Evolutionary conservation across 2,329 filamentous ascomycete species (phyloP).

Genomic region (Botrytis galanthina): DNA sequence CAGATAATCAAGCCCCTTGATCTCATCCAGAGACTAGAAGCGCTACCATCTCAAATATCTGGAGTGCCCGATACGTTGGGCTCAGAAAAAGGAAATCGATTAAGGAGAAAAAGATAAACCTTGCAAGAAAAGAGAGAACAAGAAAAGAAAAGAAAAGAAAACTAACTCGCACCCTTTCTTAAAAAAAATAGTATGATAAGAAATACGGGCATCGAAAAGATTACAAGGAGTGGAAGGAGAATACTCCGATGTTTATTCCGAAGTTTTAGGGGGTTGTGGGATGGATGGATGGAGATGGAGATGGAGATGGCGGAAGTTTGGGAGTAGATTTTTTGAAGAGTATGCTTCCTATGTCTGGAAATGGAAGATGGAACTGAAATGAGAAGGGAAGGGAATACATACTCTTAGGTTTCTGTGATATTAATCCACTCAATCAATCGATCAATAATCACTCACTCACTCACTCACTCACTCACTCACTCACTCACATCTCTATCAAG

Average conservation of each 20-base stretch:
- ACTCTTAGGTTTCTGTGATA: neutral
- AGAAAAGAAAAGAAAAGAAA: neutral
- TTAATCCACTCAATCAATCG: neutral
- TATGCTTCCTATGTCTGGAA: neutral
- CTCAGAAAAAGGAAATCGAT: too few species aligned
- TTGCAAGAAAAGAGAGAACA: neutral
- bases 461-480: neutral
- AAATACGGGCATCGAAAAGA: constrained; percentile 61
- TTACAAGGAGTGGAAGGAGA: constrained; percentile 66
- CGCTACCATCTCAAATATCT: neutral
- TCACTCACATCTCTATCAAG: neutral
- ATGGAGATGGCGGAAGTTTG: neutral
- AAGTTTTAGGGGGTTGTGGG: constrained; percentile 45
- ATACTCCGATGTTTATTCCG: constrained; percentile 63
- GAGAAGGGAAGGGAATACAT: neutral
- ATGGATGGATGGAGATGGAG: neutral
- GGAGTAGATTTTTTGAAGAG: neutral
- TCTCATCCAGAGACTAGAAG: neutral
- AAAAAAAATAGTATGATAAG: constrained; percentile 55
- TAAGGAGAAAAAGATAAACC: neutral
- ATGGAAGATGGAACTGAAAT: neutral
- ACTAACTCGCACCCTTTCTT: neutral
- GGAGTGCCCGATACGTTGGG: too few species aligned
- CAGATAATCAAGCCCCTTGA: neutral
- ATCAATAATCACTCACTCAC: too few species aligned